Conservation (phyloP, 164 flowering plant genomes). For the Piper betle region DNA sequence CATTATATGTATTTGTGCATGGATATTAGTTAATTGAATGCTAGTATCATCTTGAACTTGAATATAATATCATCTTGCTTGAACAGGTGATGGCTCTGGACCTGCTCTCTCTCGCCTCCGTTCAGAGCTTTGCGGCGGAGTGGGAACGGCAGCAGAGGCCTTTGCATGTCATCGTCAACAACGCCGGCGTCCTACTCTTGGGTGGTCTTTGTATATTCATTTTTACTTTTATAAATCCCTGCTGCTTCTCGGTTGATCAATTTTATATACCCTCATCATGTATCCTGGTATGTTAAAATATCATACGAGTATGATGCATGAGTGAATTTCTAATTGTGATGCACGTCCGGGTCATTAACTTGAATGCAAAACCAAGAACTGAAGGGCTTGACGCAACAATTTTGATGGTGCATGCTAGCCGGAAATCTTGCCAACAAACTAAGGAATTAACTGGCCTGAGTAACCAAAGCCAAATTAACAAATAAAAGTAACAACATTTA, state of each 20-base stretch:
- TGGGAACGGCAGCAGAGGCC: slow-evolving; percentile 19
- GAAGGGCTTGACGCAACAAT: too few species aligned
- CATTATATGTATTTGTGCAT: not conserved
- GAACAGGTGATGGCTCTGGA: slow-evolving; percentile 24
- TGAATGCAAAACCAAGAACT: too few species aligned
- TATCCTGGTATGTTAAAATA: too few species aligned
- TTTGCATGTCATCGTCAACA: slow-evolving; percentile 24
- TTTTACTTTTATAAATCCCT: not conserved
- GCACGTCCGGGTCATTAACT: too few species aligned
- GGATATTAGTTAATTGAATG: not conserved
- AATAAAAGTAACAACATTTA: too few species aligned
- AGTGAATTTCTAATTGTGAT: too few species aligned
- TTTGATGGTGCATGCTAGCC: not conserved
- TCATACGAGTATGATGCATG: too few species aligned
- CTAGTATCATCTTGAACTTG: too few species aligned
- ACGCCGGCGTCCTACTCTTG: slow-evolving; percentile 20
- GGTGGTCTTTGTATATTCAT: slow-evolving; percentile 6
- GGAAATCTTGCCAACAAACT: not conserved
- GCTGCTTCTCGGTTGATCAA: not conserved
- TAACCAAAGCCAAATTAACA: too few species aligned
- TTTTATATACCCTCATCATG: too few species aligned
- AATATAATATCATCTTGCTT: too few species aligned
- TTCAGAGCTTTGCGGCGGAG: slow-evolving; percentile 13
- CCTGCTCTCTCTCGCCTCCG: slow-evolving; percentile 23
- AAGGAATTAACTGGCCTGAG: not conserved